Evolutionary conservation across 106 monocot species (phyloP).

Genomic region (Narthecium ossifragum): DNA sequence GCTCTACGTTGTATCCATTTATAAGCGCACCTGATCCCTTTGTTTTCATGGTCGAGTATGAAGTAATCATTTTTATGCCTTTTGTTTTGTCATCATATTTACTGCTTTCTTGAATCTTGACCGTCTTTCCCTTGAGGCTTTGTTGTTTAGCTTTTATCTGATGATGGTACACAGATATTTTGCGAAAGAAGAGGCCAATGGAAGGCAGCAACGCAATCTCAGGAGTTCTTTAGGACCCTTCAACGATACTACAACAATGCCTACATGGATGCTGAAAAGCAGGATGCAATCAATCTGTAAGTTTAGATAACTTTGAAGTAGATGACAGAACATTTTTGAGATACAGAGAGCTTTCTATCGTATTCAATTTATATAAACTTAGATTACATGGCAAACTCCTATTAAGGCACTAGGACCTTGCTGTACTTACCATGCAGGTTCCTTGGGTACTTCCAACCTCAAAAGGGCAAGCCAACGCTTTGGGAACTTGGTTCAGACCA

Average conservation of each 20-base stretch:
- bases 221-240: constrained; percentile 78
- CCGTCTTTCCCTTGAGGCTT: background rate
- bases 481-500: constrained; percentile 87
- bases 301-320: constrained; percentile 23
- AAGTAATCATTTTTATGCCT: no score
- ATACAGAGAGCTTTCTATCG: no score
- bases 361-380: no score
- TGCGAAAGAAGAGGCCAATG: constrained; percentile 91
- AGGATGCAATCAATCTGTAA: constrained; percentile 96
- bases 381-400: no score
- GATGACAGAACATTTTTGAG: no score
- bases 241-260: constrained; percentile 90
- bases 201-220: constrained; percentile 86
- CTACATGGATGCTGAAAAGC: constrained; percentile 88
- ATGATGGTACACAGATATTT: constrained; percentile 59
- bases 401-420: no score
- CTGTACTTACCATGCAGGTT: constrained; percentile 49
- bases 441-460: constrained; percentile 88
- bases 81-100: background rate
- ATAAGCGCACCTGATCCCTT: no score
- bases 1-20: no score
- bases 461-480: constrained; percentile 64
- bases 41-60: no score
- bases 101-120: background rate
- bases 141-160: background rate